Conservation (phyloP, 495 filamentous ascomycete species). For the Penicillium macrosclerotiorum region DNA sequence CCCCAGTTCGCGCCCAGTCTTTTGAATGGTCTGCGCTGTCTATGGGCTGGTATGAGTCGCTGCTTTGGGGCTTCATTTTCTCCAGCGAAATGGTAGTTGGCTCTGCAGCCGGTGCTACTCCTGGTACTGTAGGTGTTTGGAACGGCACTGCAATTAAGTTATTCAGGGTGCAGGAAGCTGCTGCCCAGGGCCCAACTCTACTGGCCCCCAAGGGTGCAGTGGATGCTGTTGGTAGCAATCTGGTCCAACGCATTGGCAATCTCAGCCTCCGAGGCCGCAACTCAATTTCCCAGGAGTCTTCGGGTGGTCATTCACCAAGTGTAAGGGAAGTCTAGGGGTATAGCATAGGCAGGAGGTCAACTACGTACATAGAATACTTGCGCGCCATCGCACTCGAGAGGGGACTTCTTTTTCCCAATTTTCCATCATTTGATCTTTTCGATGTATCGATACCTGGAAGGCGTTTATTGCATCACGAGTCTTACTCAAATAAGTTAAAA, state of each 20-base stretch:
- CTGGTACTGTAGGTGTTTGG: constrained; percentile 91
- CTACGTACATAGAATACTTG: constrained; percentile 21
- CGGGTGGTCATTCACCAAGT: constrained; percentile 30
- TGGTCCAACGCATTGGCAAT: constrained; percentile 83
- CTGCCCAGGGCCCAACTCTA: constrained; percentile 73
- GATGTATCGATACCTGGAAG: constrained; percentile 13
- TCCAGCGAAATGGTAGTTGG: constrained; percentile 82
- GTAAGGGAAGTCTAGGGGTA: constrained; percentile 36
- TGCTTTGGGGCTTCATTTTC: constrained; percentile 97
- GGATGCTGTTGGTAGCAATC: constrained; percentile 89
- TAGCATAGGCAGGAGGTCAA: background rate
- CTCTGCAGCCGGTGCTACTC: constrained; percentile 44
- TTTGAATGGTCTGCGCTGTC: constrained; percentile 95
- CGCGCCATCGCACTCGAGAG: too few species aligned
- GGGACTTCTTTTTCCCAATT: constrained; percentile 13
- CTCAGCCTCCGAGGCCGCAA: constrained; percentile 57
- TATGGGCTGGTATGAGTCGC: constrained; percentile 92
- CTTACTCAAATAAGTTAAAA: background rate
- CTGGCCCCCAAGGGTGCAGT: constrained; percentile 86
- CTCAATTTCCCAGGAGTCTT: constrained; percentile 31
- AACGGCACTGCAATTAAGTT: constrained; percentile 85
- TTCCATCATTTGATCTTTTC: background rate
- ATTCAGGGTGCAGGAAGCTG: constrained; percentile 86
- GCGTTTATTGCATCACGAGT: constrained; percentile 3
- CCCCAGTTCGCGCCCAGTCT: constrained; percentile 73